Conservation (phyloP, 2,329 filamentous ascomycete genomes). For the Clonostachys byssicola region DNA sequence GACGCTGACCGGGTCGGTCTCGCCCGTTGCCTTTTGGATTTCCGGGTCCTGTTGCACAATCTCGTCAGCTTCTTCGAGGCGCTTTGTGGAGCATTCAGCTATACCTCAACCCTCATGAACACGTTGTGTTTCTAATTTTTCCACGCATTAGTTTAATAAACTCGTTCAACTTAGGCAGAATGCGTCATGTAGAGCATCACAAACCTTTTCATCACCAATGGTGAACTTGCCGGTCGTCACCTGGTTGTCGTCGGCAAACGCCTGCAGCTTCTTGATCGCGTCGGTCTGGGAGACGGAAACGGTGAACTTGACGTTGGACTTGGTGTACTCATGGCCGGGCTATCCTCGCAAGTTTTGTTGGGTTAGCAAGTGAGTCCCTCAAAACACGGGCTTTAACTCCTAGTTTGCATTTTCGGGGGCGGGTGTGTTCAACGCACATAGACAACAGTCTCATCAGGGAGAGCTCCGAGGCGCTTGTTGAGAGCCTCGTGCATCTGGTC, state of each 20-base stretch:
- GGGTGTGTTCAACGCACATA: slow-evolving; percentile 56
- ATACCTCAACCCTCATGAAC: slow-evolving; percentile 84
- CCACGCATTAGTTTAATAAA: neutral
- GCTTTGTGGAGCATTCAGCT: slow-evolving; percentile 14
- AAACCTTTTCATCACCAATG: slow-evolving; percentile 92
- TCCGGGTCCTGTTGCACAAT: slow-evolving; percentile 59
- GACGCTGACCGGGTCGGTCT: slow-evolving; percentile 75
- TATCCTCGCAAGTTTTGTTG: slow-evolving; percentile 21
- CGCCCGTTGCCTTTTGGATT: slow-evolving; percentile 79
- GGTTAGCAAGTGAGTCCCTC: neutral
- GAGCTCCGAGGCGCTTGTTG: slow-evolving; percentile 74
- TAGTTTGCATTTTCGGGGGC: no score
- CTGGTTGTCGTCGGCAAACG: slow-evolving; percentile 73
- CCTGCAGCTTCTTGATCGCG: slow-evolving; percentile 70
- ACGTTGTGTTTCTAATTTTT: slow-evolving; percentile 76
- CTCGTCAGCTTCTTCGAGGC: neutral
- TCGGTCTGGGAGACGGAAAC: slow-evolving; percentile 71
- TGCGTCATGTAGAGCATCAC: slow-evolving; percentile 3
- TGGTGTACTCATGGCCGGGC: slow-evolving; percentile 98
- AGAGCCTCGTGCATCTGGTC: slow-evolving; percentile 90
- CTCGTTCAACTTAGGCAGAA: neutral
- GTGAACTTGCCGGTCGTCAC: slow-evolving; percentile 95
- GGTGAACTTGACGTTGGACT: slow-evolving; percentile 87
- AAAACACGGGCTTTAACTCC: neutral
- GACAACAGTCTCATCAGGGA: slow-evolving; percentile 89